phyloP scores from a whole-genome alignment of 768 basidiomycete genomes.

The Serendipita sp. region DNA sequence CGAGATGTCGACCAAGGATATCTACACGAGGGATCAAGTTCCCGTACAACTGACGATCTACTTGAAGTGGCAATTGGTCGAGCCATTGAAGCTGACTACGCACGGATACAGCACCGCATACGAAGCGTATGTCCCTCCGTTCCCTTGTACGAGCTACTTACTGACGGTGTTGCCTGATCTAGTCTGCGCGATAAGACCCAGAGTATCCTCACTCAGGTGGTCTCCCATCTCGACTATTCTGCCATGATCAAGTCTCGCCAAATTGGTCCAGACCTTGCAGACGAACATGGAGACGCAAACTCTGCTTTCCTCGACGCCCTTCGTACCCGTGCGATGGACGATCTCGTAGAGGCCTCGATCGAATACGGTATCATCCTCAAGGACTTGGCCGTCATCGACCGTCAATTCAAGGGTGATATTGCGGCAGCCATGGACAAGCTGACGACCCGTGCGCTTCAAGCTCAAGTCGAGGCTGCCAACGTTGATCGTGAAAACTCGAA shows the following conservation, averaged over 20 bases:
- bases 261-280: slow-evolving; percentile 56
- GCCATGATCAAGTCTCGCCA: slow-evolving; percentile 68
- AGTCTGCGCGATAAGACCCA: slow-evolving; percentile 55
- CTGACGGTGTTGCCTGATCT: background rate
- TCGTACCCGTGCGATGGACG: slow-evolving; percentile 72
- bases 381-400: slow-evolving; percentile 74
- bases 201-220: slow-evolving; percentile 74
- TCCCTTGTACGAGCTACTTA: background rate
- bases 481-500: slow-evolving; percentile 80
- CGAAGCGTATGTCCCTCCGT: slow-evolving; percentile 30
- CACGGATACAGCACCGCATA: slow-evolving; percentile 79
- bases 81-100: slow-evolving; percentile 48
- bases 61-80: slow-evolving; percentile 50
- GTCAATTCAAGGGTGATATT: slow-evolving; percentile 77
- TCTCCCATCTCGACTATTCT: slow-evolving; percentile 54
- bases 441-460: slow-evolving; percentile 68
- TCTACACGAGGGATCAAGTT: slow-evolving; percentile 77
- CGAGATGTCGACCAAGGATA: slow-evolving; percentile 80
- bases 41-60: slow-evolving; percentile 74
- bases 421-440: slow-evolving; percentile 74
- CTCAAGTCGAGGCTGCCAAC: slow-evolving; percentile 82
- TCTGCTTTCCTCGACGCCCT: slow-evolving; percentile 72
- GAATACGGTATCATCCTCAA: slow-evolving; percentile 76
- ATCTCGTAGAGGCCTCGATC: slow-evolving; percentile 62
- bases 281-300: slow-evolving; percentile 52